Evolutionary conservation across 805 yeast species (phyloP), one percentile per base, ranked within the genome.

Genomic region (Cyberlindnera euphorbiiphila): DNA sequence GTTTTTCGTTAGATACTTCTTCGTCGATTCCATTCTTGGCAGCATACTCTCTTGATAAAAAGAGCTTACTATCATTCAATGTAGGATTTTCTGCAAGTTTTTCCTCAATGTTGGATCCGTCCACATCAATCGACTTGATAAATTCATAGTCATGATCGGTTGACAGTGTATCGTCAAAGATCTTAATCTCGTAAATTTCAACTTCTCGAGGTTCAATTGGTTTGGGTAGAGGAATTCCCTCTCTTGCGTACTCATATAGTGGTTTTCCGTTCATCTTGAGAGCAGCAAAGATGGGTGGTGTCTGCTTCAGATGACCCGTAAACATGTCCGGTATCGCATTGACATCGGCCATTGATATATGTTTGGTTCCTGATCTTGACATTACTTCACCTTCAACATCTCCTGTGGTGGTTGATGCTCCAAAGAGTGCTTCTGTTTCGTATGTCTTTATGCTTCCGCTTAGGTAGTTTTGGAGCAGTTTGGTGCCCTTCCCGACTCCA

Each of bases 221-320:
- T 34, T 76, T 72, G 0, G 98, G 98, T 15, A 93, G 68, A 0
- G 96, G 91, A 18, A 74, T 65, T 0, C 94, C 94, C 45, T 83
- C 76, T 46, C 98, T 71, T 2, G 98, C 98, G 58, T 93, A 93
- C 52, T 91, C 96, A 57, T 94, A 88, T 32, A 94, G 65, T 4
- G 95, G 94, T 62, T 81, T 87, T 13, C 99, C 99, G 55, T 87
- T 81, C 79, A 94, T 83, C 56, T 91, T 91, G 41, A 94, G 66
- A 0, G 98, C 98, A 13, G 96, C 85, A 60, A 77, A 93, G 11
- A 93, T 81, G 0, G 99, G 98, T 10, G 99, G 98, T 1, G 94
- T 82, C 61, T 93, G 99, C 49, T 72, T 72, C 36, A 89, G 65
- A 12, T 77, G 72, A 0, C 98, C 98, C n/a, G 77, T 65, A 54